phyloP scores from a whole-genome alignment of 768 basidiomycete genomes.

The Obba rivulosa region DNA sequence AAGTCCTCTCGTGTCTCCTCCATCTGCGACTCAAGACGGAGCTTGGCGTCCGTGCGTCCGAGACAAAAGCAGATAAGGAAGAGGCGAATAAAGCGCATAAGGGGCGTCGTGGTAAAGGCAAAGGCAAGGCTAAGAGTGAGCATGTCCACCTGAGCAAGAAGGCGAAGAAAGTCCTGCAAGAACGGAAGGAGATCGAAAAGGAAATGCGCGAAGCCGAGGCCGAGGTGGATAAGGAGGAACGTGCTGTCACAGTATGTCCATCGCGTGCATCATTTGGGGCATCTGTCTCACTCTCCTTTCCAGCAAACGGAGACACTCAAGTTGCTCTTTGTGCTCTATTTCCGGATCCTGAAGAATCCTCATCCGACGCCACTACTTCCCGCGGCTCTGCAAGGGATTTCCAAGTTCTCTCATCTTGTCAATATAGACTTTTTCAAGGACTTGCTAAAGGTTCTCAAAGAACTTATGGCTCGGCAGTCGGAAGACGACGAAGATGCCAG shows the following conservation, averaged over 20 bases:
- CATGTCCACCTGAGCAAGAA: constrained; percentile 89
- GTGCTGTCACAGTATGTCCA: constrained; percentile 65
- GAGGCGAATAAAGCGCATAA: constrained; percentile 22
- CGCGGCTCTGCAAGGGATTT: constrained; percentile 85
- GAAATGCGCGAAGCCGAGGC: constrained; percentile 94
- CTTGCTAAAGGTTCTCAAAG: constrained; percentile 80
- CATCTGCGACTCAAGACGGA: constrained; percentile 86
- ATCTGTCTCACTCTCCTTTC: constrained; percentile 3
- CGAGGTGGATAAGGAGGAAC: constrained; percentile 88
- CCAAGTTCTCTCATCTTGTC: constrained; percentile 92
- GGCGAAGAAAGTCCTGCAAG: constrained; percentile 76
- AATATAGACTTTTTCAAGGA: constrained; percentile 99
- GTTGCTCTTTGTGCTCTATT: constrained; percentile 94
- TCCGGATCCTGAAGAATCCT: constrained; percentile 88
- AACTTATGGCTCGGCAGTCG: constrained; percentile 53
- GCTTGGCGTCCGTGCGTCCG: constrained; percentile 73
- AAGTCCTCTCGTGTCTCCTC: constrained; percentile 79
- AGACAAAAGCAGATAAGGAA: constrained; percentile 57
- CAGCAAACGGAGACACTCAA: constrained; percentile 99
- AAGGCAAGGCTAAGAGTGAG: constrained; percentile 44
- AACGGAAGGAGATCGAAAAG: constrained; percentile 83
- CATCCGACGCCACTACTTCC: constrained; percentile 74
- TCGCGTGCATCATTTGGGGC: constrained; percentile 14
- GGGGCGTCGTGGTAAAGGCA: constrained; percentile 2
- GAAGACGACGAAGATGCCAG: constrained; percentile 31